These are phyloP conservation scores for Kazachstania sp. DNA, from an alignment of 1,139 yeast species.

Conservation along the genomic window DNA sequence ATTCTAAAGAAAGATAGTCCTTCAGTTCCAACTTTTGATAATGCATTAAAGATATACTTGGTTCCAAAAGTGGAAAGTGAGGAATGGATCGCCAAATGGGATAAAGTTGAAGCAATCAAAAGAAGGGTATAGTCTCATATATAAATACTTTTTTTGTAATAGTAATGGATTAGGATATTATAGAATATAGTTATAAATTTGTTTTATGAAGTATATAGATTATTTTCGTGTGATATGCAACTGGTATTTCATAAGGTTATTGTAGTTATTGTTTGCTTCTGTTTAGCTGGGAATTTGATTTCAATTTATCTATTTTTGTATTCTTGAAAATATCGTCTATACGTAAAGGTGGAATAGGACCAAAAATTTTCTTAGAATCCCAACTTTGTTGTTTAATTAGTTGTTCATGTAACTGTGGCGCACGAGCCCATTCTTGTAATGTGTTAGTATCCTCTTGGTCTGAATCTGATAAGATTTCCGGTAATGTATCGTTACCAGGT, in stretches of 20 bases:
- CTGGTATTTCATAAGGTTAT: no score
- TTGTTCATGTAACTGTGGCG: slow-evolving; percentile 24
- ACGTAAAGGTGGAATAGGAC: slow-evolving; percentile 61
- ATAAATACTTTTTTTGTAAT: neutral
- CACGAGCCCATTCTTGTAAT: slow-evolving; percentile 29
- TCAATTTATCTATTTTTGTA: slow-evolving; percentile 37
- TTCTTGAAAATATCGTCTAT: slow-evolving; percentile 57
- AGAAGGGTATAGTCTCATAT: slow-evolving; percentile 32
- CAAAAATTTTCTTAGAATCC: slow-evolving; percentile 71
- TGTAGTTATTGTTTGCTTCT: no score
- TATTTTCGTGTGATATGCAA: no score
- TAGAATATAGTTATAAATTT: neutral
- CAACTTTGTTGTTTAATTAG: slow-evolving; percentile 50
- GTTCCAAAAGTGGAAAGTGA: slow-evolving; percentile 67
- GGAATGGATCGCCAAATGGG: slow-evolving; percentile 61
- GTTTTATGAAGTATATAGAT: neutral
- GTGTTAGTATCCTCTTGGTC: slow-evolving; percentile 22
- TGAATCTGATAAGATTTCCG: slow-evolving; percentile 30
- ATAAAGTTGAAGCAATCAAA: slow-evolving; percentile 53
- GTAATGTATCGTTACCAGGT: slow-evolving; percentile 17
- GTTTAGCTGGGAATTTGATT: slow-evolving; percentile 39
- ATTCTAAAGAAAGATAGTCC: slow-evolving; percentile 58
- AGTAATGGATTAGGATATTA: neutral
- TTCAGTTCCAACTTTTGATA: slow-evolving; percentile 70
- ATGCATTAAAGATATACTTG: slow-evolving; percentile 61